Evolutionary conservation across 2,329 filamentous ascomycete genomes (phyloP).

Genomic region (Pseudocercospora pini-densiflorae): DNA sequence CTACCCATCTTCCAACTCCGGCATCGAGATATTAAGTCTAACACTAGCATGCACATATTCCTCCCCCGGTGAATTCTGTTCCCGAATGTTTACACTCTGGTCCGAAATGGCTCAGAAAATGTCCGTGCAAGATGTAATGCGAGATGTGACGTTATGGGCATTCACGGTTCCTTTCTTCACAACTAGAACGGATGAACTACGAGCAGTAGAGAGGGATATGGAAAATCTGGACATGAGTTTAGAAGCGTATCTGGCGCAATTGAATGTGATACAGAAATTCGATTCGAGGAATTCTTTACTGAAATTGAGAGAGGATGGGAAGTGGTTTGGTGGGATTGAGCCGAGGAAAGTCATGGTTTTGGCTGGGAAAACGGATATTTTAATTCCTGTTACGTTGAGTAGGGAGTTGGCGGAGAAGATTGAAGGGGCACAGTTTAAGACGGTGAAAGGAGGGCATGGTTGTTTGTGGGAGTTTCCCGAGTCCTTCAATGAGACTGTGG

Average conservation of each 20-base stretch:
- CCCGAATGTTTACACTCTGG: constrained; percentile 32
- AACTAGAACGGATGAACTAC: constrained; percentile 18
- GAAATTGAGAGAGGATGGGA: constrained; percentile 19
- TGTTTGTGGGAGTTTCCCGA: constrained; percentile 32
- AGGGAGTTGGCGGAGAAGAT: constrained; percentile 27
- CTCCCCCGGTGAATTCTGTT: constrained; percentile 28
- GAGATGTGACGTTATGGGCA: constrained; percentile 34
- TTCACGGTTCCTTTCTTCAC: constrained; percentile 33
- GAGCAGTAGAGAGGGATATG: constrained; percentile 30
- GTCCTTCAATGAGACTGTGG: constrained; percentile 27
- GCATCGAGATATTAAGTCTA: constrained; percentile 20
- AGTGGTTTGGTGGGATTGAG: constrained; percentile 24
- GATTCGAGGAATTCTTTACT: constrained; percentile 24
- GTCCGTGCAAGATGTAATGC: constrained; percentile 32
- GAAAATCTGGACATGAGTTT: constrained; percentile 26
- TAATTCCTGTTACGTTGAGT: constrained; percentile 31
- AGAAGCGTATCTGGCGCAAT: constrained; percentile 30
- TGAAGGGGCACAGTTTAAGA: constrained; percentile 27
- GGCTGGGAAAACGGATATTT: constrained; percentile 31
- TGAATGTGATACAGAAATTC: constrained; percentile 34
- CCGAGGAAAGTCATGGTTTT: constrained; percentile 30
- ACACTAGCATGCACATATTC: constrained; percentile 33
- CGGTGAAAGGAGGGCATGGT: constrained; percentile 31
- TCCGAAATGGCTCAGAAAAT: constrained; percentile 30
- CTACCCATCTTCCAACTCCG: constrained; percentile 25